Base-by-base conservation (phyloP, 73 alveolate genomes). In the Symbiodinium pilosum region DNA sequence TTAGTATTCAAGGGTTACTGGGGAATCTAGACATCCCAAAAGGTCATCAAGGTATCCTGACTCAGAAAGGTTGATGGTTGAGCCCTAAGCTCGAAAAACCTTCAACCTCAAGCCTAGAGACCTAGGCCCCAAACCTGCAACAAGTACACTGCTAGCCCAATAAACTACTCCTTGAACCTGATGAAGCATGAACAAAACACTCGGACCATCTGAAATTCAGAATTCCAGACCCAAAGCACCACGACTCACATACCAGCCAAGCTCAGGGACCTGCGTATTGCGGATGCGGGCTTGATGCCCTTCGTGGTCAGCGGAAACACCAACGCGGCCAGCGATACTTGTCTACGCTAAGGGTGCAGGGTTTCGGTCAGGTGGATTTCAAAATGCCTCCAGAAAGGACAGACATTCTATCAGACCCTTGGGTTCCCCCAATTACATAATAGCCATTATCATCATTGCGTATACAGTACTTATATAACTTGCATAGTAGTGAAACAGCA, bases 271-370 rank as follows among this genome's bases (percentile, higher is more conserved):
- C 75, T 89, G 52, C 87, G 96, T 1, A 77, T 89, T 26, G 75
- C 87, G 32, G 96, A 89, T 43, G 96, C 96, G 30, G 96, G 96
- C 26, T 47, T 89, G n/a, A 89, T 89, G 96, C 96, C 96, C 24
- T 73, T 54, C 75, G 77, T 89, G 8, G 96, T 89, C 40, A 89
- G 96, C 54, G 96, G 96, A 47, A 89, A 89, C 96, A 89, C 96
- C 96, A 89, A 89, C 75, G 87, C 88, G n/a, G 71, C 96, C 1
- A 64, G 96, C 40, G 75, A n/a, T 3, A 24, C 71, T 54, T 54
- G 71, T n/a, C n/a, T n/a, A n/a, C n/a, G n/a, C n/a, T n/a, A n/a
- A n/a, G n/a, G n/a, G n/a, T n/a, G n/a, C n/a, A n/a, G n/a, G n/a
- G 75, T 54, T 32, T 36, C 41, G 2, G 42, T n/a, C n/a, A n/a